Conservation (phyloP, 1,284 basidiomycete species). For the Vanrija humicola region DNA sequence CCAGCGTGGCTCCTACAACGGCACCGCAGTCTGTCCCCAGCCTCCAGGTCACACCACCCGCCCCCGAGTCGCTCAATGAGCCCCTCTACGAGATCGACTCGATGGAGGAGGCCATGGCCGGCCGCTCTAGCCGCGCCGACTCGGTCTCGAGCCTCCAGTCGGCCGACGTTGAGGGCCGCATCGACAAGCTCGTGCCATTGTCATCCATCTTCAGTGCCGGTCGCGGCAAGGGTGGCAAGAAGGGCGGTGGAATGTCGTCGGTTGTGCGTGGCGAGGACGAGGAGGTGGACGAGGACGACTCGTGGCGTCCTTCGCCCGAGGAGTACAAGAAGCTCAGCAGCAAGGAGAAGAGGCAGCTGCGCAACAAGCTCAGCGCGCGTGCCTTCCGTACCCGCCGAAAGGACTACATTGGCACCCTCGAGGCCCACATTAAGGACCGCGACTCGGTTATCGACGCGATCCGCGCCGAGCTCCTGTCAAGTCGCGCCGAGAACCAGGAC, state of each 20-base stretch:
- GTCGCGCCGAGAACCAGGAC: conserved; percentile 75
- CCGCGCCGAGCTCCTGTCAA: conserved; percentile 73
- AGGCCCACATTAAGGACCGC: conserved; percentile 87
- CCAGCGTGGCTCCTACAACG: background rate
- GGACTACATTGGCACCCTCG: conserved; percentile 90
- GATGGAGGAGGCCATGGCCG: conserved; percentile 12
- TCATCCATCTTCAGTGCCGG: conserved; percentile 47
- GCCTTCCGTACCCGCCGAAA: conserved; percentile 92
- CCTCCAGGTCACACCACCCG: background rate
- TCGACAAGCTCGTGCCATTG: conserved; percentile 42
- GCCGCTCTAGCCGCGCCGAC: conserved; percentile 17
- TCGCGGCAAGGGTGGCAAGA: conserved; percentile 50
- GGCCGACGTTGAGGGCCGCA: conserved; percentile 33
- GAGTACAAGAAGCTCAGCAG: conserved; percentile 92
- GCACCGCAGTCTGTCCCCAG: background rate
- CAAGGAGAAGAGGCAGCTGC: conserved; percentile 92
- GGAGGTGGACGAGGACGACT: conserved; percentile 48
- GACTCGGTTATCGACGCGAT: conserved; percentile 86
- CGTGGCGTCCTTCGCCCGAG: conserved; percentile 60
- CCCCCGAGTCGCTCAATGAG: conserved; percentile 23
- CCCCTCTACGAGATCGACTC: conserved; percentile 29
- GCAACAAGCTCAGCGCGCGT: conserved; percentile 94
- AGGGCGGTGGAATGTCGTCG: conserved; percentile 49
- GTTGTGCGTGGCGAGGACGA: conserved; percentile 48
- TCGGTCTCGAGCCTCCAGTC: conserved; percentile 11